Evolutionary conservation across 2,329 filamentous ascomycete genomes (phyloP).

Genomic region (Aspergillus puulaauensis): DNA sequence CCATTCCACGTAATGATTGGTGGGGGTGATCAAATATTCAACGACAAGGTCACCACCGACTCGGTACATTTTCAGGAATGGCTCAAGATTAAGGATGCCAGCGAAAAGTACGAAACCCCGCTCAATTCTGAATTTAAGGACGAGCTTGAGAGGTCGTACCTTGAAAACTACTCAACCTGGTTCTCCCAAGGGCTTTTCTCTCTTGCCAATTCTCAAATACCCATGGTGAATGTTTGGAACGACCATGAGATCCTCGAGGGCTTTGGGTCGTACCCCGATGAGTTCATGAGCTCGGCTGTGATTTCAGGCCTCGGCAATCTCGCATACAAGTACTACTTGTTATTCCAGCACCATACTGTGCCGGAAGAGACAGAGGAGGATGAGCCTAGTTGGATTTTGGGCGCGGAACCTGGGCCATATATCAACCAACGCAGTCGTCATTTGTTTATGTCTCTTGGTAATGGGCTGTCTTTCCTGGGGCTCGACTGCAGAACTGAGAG

Average conservation of each 20-base stretch:
- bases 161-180: slow-evolving; percentile 88
- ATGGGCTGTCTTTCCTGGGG: slow-evolving; percentile 76
- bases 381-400: slow-evolving; percentile 90
- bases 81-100: slow-evolving; percentile 75
- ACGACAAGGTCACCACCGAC: slow-evolving; percentile 76
- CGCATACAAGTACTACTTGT: slow-evolving; percentile 97
- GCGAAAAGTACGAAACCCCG: slow-evolving; percentile 74
- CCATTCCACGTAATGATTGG: slow-evolving; percentile 99
- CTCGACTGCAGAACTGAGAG: slow-evolving; percentile 91
- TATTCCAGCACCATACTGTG: slow-evolving; percentile 95
- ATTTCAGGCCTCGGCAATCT: slow-evolving; percentile 87
- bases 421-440: slow-evolving; percentile 84
- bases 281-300: slow-evolving; percentile 86
- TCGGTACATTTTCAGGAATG: slow-evolving; percentile 78
- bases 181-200: slow-evolving; percentile 94
- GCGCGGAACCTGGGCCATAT: slow-evolving; percentile 78
- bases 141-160: slow-evolving; percentile 84
- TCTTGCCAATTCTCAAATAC: slow-evolving; percentile 90
- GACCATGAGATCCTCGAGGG: slow-evolving; percentile 92
- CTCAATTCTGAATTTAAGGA: slow-evolving; percentile 82
- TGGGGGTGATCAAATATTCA: slow-evolving; percentile 96
- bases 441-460: slow-evolving; percentile 79
- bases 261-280: slow-evolving; percentile 87
- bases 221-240: slow-evolving; percentile 98
- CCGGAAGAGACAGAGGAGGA: slow-evolving; percentile 74